phyloP scores from a whole-genome alignment of 1,139 yeast genomes.

The Sugiyamaella neomexicana region DNA sequence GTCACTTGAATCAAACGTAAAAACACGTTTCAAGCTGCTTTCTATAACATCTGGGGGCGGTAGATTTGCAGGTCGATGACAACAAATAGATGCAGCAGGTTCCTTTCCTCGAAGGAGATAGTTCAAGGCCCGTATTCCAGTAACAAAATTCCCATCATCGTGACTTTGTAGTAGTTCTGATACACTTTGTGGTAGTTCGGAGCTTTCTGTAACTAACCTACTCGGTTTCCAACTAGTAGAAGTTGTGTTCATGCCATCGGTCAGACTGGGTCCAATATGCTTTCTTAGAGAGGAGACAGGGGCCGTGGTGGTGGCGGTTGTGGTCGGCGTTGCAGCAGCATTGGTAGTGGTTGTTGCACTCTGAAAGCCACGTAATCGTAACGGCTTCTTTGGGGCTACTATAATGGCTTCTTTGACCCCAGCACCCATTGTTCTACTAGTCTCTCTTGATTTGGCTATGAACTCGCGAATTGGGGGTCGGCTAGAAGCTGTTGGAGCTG shows the following conservation, averaged over 20 bases:
- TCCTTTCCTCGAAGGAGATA: conserved; percentile 25
- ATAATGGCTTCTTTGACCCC: no score
- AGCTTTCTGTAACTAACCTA: neutral
- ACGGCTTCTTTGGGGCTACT: conserved; percentile 1
- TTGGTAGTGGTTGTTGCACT: neutral
- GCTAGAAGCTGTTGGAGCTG: conserved; percentile 11
- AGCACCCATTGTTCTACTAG: neutral
- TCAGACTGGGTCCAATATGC: neutral
- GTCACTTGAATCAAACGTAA: conserved; percentile 20
- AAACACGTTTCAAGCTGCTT: conserved; percentile 25
- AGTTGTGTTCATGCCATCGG: neutral
- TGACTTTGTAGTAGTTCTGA: conserved; percentile 25
- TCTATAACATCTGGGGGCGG: conserved; percentile 31
- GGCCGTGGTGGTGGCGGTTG: neutral
- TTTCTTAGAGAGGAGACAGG: neutral
- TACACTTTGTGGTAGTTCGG: conserved; percentile 7
- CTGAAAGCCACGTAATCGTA: neutral
- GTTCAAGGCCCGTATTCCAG: conserved; percentile 27
- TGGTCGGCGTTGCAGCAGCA: neutral
- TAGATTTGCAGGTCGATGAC: conserved; percentile 25
- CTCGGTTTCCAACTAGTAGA: neutral
- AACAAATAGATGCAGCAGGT: conserved; percentile 22
- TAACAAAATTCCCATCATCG: conserved; percentile 24
- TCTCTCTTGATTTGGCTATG: conserved; percentile 25
- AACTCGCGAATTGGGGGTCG: conserved; percentile 28